Evolutionary conservation across 768 basidiomycete genomes (phyloP).

Genomic region (Russula abietina): DNA sequence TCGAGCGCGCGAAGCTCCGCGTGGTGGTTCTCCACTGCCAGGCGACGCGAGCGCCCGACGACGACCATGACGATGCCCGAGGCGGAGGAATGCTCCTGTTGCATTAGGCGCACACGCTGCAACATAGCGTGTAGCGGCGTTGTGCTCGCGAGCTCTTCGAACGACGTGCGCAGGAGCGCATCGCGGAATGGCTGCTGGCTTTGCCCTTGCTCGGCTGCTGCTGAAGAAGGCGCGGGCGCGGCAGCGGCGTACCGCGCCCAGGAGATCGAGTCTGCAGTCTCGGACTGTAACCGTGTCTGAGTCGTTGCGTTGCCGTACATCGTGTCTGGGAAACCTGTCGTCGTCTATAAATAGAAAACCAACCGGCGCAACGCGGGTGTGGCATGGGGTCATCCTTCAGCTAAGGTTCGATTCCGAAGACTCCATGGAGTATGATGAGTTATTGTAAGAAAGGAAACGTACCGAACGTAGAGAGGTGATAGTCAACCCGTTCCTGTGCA

Average conservation of each 20-base stretch:
- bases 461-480: slow-evolving; percentile 40
- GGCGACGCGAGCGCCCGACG: slow-evolving; percentile 66
- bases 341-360: slow-evolving; percentile 23
- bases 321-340: slow-evolving; percentile 53
- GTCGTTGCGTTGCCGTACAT: slow-evolving; percentile 61
- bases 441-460: neutral
- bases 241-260: slow-evolving; percentile 69
- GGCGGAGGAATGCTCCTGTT: slow-evolving; percentile 38
- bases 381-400: neutral
- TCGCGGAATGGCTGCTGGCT: slow-evolving; percentile 21
- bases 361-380: neutral
- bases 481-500: slow-evolving; percentile 32
- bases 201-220: neutral
- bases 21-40: slow-evolving; percentile 66
- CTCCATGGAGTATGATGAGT: neutral
- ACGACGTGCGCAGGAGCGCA: slow-evolving; percentile 55
- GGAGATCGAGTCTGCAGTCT: slow-evolving; percentile 74
- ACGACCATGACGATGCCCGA: slow-evolving; percentile 62
- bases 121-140: slow-evolving; percentile 53
- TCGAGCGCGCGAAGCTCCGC: slow-evolving; percentile 63
- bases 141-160: slow-evolving; percentile 50
- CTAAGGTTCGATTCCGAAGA: neutral
- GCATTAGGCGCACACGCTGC: slow-evolving; percentile 35
- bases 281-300: slow-evolving; percentile 64
- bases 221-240: slow-evolving; percentile 26